Conservation (phyloP, 129 eudicot species). For the Dittrichia graveolens region DNA sequence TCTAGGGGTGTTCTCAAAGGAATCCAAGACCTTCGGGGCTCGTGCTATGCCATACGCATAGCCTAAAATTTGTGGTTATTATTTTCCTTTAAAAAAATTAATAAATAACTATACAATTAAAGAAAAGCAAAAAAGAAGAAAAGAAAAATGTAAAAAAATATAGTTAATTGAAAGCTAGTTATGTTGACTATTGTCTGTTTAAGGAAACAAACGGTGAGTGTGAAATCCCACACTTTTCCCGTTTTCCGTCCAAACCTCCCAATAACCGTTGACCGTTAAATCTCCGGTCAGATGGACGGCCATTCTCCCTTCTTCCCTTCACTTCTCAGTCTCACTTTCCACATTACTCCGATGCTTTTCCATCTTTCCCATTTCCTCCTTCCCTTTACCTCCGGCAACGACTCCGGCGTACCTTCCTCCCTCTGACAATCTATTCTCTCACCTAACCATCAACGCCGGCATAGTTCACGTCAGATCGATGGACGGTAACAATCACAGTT, state of each 20-base stretch:
- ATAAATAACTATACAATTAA: no score
- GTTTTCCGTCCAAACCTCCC: conserved; percentile 45
- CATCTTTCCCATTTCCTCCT: conserved; percentile 10
- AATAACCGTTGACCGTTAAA: conserved; percentile 47
- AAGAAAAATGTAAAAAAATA: not conserved
- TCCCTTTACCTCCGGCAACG: conserved; percentile 26
- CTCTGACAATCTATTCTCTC: not conserved
- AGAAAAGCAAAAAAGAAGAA: no score
- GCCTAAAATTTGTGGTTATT: no score
- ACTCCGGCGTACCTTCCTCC: conserved; percentile 40
- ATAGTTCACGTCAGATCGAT: conserved; percentile 16
- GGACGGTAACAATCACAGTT: conserved; percentile 14
- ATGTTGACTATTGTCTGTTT: not conserved
- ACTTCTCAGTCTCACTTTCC: conserved; percentile 31
- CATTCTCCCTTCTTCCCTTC: conserved; percentile 27
- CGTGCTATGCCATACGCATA: no score
- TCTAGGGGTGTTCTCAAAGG: no score
- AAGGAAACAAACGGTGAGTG: not conserved
- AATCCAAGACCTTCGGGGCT: no score
- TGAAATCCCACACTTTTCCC: conserved; percentile 17
- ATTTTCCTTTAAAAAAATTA: no score
- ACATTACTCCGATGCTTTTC: conserved; percentile 25
- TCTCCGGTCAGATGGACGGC: conserved; percentile 66
- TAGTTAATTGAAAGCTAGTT: not conserved
- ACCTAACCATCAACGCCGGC: not conserved